Evolutionary conservation across 208 protist genomes (phyloP).

Genomic region (Leishmania aethiopica): DNA sequence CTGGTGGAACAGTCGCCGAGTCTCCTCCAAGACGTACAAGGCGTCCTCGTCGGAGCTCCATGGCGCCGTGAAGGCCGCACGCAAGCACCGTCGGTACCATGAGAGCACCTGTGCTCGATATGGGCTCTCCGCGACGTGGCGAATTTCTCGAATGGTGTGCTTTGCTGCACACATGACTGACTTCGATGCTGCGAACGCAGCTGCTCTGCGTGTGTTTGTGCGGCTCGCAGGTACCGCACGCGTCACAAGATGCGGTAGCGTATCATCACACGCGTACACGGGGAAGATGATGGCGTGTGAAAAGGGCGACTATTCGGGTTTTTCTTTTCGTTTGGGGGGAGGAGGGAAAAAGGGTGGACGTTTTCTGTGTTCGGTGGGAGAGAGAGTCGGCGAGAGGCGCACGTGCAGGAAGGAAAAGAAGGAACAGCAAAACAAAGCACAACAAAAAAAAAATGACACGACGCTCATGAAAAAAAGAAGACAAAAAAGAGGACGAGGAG

Average conservation of each 20-base stretch:
- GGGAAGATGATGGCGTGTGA: background rate
- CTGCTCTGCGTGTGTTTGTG: constrained; percentile 3
- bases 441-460: too few relatives aligned
- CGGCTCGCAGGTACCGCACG: background rate
- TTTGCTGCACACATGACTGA: constrained; percentile 5
- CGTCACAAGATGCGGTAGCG: background rate
- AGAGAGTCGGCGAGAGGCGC: background rate
- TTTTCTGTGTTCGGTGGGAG: background rate
- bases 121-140: constrained; percentile 45
- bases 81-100: constrained; percentile 87
- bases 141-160: constrained; percentile 22
- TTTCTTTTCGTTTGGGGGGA: background rate
- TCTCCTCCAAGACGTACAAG: constrained; percentile 85
- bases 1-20: constrained; percentile 71
- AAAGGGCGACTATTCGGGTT: background rate
- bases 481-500: background rate
- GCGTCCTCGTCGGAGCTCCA: constrained; percentile 88
- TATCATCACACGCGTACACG: background rate
- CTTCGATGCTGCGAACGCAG: background rate
- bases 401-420: background rate
- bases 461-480: background rate
- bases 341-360: too few relatives aligned
- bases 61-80: constrained; percentile 75
- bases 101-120: constrained; percentile 67
- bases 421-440: background rate